Percentiles rank a stretch among this genome's conserved stretches.
These are phyloP conservation scores for Trichoderma asperellum DNA, from an alignment of 2,329 filamentous ascomycete genomes.

Conservation along the genomic window DNA sequence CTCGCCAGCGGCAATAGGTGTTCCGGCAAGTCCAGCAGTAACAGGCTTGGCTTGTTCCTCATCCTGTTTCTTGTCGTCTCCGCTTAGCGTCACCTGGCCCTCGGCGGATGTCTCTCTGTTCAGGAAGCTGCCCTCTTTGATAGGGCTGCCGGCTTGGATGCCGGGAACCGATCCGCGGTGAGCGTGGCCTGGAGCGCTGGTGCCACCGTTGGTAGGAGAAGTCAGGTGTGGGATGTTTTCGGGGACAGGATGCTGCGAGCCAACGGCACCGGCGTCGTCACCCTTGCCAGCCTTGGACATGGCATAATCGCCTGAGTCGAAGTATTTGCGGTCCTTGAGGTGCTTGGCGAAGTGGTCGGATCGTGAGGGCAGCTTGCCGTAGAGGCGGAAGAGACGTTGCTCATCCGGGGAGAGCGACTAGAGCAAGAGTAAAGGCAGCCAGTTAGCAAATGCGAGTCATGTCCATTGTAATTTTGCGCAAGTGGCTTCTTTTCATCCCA, in stretches of 20 bases:
- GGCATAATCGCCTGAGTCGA: constrained; percentile 94
- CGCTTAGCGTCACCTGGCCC: constrained; percentile 40
- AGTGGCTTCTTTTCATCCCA: not conserved
- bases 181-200: constrained; percentile 45
- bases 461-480: not conserved
- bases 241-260: constrained; percentile 90
- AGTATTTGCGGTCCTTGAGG: constrained; percentile 98
- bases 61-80: constrained; percentile 17
- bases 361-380: constrained; percentile 96
- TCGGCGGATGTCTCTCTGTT: constrained; percentile 79
- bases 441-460: not conserved
- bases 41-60: constrained; percentile 5
- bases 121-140: constrained; percentile 89
- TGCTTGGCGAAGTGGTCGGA: constrained; percentile 98
- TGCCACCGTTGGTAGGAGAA: constrained; percentile 58
- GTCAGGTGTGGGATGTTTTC: constrained; percentile 93
- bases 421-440: not conserved
- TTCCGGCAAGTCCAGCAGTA: constrained; percentile 14
- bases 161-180: constrained; percentile 50
- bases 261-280: constrained; percentile 90
- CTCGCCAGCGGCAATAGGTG: constrained; percentile 17
- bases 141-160: constrained; percentile 72
- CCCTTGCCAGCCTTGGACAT: constrained; percentile 97
- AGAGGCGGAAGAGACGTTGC: constrained; percentile 93
- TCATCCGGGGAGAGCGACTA: constrained; percentile 93